A percentile compares a stretch with the other conserved stretches of the same genome.
phyloP scores from a whole-genome alignment of 2,329 filamentous ascomycete genomes.

The Fusarium redolens region DNA sequence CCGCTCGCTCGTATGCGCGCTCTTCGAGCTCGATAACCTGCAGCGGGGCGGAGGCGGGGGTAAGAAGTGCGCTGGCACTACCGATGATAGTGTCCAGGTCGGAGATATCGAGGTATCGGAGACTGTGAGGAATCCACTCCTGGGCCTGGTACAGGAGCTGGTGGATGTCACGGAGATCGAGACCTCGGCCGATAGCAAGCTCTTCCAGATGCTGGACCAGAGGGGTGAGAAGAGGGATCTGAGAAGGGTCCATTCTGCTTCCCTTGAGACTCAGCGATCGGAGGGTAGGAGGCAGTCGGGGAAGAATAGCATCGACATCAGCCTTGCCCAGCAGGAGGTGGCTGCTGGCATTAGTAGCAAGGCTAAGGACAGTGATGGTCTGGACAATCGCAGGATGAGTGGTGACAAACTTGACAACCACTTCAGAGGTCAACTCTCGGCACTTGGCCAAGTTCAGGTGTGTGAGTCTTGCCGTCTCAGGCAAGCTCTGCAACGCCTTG shows the following conservation, averaged over 20 bases:
- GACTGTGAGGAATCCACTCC: conserved; percentile 61
- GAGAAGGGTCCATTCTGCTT: conserved; percentile 73
- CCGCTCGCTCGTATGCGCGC: conserved; percentile 72
- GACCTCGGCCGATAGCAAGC: conserved; percentile 75
- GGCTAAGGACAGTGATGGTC: conserved; percentile 76
- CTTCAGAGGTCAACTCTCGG: conserved; percentile 72
- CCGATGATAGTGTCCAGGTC: conserved; percentile 69
- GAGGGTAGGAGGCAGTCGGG: conserved; percentile 72
- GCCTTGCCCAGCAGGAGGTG: conserved; percentile 76
- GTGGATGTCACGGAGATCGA: conserved; percentile 74
- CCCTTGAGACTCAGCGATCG: conserved; percentile 82
- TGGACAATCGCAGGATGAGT: conserved; percentile 75
- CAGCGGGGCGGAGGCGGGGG: conserved; percentile 71
- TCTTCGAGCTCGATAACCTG: conserved; percentile 81
- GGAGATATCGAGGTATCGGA: conserved; percentile 82
- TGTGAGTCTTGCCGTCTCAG: conserved; percentile 76
- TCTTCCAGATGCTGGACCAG: conserved; percentile 79
- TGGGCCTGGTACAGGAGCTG: conserved; percentile 68
- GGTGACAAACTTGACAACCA: conserved; percentile 76
- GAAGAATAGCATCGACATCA: conserved; percentile 73
- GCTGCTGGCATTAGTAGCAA: conserved; percentile 77
- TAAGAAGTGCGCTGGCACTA: conserved; percentile 70
- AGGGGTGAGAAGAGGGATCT: conserved; percentile 72
- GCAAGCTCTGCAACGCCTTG: conserved; percentile 75
- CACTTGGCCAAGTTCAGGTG: conserved; percentile 85